phyloP scores from a whole-genome alignment of 352 stramenopile genomes.

The Pythium apleroticum region DNA sequence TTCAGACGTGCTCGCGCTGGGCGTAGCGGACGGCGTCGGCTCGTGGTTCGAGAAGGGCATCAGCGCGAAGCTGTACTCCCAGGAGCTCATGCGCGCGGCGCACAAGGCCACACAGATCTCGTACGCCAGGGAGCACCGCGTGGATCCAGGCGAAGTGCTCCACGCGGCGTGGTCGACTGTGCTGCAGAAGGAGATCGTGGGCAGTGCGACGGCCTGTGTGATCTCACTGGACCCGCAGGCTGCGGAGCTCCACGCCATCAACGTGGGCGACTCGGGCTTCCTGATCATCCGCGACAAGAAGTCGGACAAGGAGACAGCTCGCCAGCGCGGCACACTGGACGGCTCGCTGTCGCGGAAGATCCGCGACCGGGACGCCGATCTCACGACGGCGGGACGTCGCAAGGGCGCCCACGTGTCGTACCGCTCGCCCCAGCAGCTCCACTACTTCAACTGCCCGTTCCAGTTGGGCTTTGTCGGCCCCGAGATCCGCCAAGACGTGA shows the following conservation, averaged over 20 bases:
- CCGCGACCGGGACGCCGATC: conserved; percentile 55
- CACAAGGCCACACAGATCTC: conserved; percentile 64
- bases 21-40: conserved; percentile 95
- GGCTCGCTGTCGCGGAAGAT: conserved; percentile 74
- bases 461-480: conserved; percentile 75
- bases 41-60: conserved; percentile 95
- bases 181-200: conserved; percentile 91
- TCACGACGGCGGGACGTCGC: conserved; percentile 66
- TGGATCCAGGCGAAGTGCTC: conserved; percentile 64
- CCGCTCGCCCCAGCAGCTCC: conserved; percentile 95
- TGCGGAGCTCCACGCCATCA: conserved; percentile 93
- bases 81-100: conserved; percentile 77
- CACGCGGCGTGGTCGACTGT: conserved; percentile 74
- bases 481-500: conserved; percentile 47
- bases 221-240: conserved; percentile 89
- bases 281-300: conserved; percentile 81
- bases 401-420: conserved; percentile 88
- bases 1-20: conserved; percentile 88
- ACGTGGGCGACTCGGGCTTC: conserved; percentile 93
- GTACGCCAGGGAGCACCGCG: conserved; percentile 54
- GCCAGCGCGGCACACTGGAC: conserved; percentile 67
- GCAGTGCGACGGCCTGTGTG: conserved; percentile 92
- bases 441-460: conserved; percentile 98
- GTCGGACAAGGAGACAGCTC: conserved; percentile 62
- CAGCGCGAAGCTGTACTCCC: conserved; percentile 63